phyloP scores from a whole-genome alignment of 2,329 filamentous ascomycete species.

The Colletotrichum camelliae region DNA sequence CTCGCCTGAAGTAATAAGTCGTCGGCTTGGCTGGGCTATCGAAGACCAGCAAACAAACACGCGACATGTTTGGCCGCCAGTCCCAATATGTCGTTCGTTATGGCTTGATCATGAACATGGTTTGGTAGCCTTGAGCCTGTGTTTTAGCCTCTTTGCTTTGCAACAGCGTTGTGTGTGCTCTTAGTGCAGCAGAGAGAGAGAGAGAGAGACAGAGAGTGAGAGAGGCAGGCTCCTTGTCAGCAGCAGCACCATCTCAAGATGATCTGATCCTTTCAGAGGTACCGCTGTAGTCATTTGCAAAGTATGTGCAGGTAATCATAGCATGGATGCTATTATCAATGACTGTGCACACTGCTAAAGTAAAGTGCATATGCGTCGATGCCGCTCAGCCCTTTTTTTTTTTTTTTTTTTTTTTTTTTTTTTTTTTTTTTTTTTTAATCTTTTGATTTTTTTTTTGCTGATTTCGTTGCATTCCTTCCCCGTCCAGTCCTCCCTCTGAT shows the following conservation, averaged over 20 bases:
- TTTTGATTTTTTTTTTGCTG: background rate
- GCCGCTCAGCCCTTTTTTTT: background rate
- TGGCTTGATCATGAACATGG: background rate
- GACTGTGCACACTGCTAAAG: background rate
- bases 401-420: slow-evolving; percentile 13
- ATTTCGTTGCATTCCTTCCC: background rate
- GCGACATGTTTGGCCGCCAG: background rate
- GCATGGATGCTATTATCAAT: background rate
- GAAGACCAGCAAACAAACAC: background rate
- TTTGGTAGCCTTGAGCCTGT: background rate
- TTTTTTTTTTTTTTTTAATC: slow-evolving; percentile 1
- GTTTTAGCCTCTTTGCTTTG: background rate
- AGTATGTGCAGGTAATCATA: background rate
- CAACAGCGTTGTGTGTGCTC: background rate
- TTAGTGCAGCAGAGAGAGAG: background rate
- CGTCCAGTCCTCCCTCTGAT: background rate
- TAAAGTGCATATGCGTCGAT: background rate
- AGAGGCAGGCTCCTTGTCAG: background rate
- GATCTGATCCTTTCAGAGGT: background rate
- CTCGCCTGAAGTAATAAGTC: background rate
- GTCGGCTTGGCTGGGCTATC: background rate
- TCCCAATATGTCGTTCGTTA: background rate
- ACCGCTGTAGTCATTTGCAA: background rate
- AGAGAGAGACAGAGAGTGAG: background rate
- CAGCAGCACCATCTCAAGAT: background rate